Base-by-base conservation (phyloP, 108 stramenopile species). In the Nitzschia sp. region DNA sequence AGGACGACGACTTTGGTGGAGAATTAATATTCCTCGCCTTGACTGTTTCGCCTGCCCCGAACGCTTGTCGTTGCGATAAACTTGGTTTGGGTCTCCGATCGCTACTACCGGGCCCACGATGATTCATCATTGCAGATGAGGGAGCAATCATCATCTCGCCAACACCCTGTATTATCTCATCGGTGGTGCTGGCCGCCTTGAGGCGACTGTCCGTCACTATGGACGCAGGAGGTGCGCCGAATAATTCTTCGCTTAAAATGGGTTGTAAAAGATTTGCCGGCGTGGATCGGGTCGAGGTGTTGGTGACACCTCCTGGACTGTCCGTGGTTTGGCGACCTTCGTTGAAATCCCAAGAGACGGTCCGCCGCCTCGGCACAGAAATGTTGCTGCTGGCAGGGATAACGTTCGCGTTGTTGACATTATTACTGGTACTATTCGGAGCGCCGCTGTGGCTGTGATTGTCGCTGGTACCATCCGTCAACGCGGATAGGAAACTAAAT, bases 261-360 rank as follows among this genome's bases (percentile, higher is more conserved):
- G 63, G 63, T 36, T 64, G 63, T 1, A 64, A 33, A 31, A 64
- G 46, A 32, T 15, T 17, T 15, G 23, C 63, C 6, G 63, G 63
- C 26, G 60, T 61, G 15, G 41, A 41, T 41, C 32, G 56, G 16
- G 26, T 58, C 1, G 56, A 58, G 2, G 16, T 17, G 33, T 32
- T 33, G 13, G 32, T 34, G 0, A 26, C 17, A 1, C 56, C 56
- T 33, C 19, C 31, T 22, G 17, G 21, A 31, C n/a, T 27, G 4
- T 11, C 55, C 5, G 52, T 23, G 8, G 52, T 6, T n/a, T 53
- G 52, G 5, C 55, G 55, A 29, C 29, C 55, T 2, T 64, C 63
- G 50, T 48, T 50, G 47, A 45, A 27, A 23, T 72, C 71, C 71
- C 61, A 63, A 3, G 71, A 72, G 4, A 45, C 5, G 0, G 71